phyloP scores from a whole-genome alignment of 441 rosid genomes.

The Lepidium campestre region DNA sequence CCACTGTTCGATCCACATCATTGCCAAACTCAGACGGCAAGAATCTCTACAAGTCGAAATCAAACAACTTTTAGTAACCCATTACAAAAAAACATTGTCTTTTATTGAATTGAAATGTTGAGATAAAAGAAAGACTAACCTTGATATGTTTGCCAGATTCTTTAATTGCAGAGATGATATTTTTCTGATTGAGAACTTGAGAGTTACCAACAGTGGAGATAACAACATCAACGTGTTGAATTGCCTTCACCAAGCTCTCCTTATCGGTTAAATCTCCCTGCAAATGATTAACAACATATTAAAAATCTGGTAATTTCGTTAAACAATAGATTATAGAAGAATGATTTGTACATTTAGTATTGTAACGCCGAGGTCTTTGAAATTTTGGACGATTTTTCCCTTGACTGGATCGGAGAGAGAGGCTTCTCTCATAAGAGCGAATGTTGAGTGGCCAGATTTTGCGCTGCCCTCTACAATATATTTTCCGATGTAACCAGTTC shows the following conservation, averaged over 20 bases:
- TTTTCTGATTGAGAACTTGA: constrained; percentile 40
- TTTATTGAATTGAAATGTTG: background rate
- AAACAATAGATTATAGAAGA: too few relatives aligned
- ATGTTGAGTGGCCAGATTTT: constrained; percentile 44
- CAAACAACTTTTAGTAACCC: background rate
- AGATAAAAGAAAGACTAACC: constrained; percentile 23
- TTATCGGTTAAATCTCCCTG: constrained; percentile 44
- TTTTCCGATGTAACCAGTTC: constrained; percentile 60
- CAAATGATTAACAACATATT: too few relatives aligned
- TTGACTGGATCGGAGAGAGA: constrained; percentile 39
- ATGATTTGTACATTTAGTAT: constrained; percentile 26
- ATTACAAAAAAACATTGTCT: background rate
- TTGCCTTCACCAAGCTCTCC: constrained; percentile 47
- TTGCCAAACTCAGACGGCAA: constrained; percentile 57
- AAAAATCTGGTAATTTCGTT: too few relatives aligned
- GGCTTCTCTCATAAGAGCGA: constrained; percentile 42
- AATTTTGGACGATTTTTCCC: constrained; percentile 37
- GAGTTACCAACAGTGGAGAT: constrained; percentile 42
- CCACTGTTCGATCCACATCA: constrained; percentile 43
- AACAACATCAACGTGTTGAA: constrained; percentile 56
- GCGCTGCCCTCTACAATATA: constrained; percentile 43
- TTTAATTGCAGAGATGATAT: constrained; percentile 49
- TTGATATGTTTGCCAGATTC: constrained; percentile 54
- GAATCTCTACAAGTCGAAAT: constrained; percentile 34
- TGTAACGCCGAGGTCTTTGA: constrained; percentile 42